phyloP scores from a whole-genome alignment of 2,329 filamentous ascomycete genomes.

The Coniochaeta hoffmannii region DNA sequence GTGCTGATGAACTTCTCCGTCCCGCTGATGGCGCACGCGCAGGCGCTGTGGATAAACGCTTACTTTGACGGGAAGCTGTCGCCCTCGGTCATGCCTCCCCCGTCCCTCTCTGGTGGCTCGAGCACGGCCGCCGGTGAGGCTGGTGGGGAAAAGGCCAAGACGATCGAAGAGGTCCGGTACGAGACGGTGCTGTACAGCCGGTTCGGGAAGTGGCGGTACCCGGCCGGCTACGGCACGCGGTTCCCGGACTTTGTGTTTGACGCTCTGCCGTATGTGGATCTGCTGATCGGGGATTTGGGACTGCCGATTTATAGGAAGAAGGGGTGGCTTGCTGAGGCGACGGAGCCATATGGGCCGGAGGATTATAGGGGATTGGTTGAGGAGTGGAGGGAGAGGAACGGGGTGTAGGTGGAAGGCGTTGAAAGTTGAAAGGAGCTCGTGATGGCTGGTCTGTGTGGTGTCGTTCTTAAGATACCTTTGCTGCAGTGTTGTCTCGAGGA shows the following conservation, averaged over 20 bases:
- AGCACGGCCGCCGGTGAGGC: not conserved
- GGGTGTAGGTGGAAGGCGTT: not conserved
- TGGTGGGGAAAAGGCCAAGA: conserved; percentile 17
- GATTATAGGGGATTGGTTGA: conserved; percentile 48
- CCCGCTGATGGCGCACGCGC: conserved; percentile 32
- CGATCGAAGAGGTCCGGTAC: conserved; percentile 35
- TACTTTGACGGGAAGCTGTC: conserved; percentile 50
- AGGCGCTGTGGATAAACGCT: conserved; percentile 57
- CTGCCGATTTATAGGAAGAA: conserved; percentile 49
- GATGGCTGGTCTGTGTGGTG: no score
- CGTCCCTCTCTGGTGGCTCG: conserved; percentile 8
- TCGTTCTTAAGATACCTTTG: no score
- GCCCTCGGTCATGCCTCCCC: conserved; percentile 11
- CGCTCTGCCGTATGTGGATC: conserved; percentile 63
- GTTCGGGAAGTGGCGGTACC: conserved; percentile 64
- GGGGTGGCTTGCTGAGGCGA: conserved; percentile 42
- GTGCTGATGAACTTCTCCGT: conserved; percentile 34
- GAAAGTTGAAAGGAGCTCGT: no score
- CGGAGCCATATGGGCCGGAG: conserved; percentile 48
- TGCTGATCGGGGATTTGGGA: conserved; percentile 59
- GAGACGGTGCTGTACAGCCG: conserved; percentile 58
- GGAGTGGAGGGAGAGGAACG: conserved; percentile 33
- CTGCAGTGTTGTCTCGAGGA: no score
- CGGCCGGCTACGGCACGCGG: conserved; percentile 54
- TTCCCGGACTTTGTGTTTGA: conserved; percentile 71